Base-by-base conservation (phyloP, 768 basidiomycete species). In the Megacollybia marginata region DNA sequence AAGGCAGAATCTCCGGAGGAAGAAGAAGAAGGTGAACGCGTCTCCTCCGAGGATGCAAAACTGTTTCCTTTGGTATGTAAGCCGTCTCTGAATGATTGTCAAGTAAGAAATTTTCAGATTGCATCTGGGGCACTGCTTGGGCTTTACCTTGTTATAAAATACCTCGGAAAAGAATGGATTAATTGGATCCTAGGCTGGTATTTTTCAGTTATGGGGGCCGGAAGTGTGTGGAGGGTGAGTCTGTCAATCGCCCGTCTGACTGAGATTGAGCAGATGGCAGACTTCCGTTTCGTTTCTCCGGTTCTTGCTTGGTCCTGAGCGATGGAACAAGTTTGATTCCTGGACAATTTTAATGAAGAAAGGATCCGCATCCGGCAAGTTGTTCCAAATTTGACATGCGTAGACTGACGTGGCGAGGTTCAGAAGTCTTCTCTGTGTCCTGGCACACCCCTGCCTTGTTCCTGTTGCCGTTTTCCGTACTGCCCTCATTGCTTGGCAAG, bases 111-210 rank as follows among this genome's bases (percentile, higher is more conserved):
- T 23, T 8, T 40, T 40, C 54, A 88, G 85, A 66, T 85, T 52
- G 91, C 88, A 5, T 90, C 88, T 1, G 71, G 70, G 6, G 75
- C 75, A 32, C 70, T 95, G 31, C 68, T 88, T 54, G 78, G 82
- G 5, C 62, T 92, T 53, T 93, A 86, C 58, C 53, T 76, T 48
- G 63, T 87, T 23, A 73, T 95, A 49, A 85, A 80, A 58, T 91
- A 83, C 62, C 66, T 87, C 47, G 89, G 90, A 32, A 80, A 77
- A 56, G 80, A 82, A 51, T 89, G 88, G 84, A 80, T 95, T 50
- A 94, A 94, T 65, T 78, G 76, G 74, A 55, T 92, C 5, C 69
- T 95, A 19, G 83, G 76, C 5, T 82, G 78, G 80, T 91, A 88
- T 57, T 88, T 88, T 54, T 74, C 83, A 19, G 32, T 87, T 23